Evolutionary conservation across 192 early-diverging fungal species (phyloP).

Genomic region (Backusella tuberculispora): DNA sequence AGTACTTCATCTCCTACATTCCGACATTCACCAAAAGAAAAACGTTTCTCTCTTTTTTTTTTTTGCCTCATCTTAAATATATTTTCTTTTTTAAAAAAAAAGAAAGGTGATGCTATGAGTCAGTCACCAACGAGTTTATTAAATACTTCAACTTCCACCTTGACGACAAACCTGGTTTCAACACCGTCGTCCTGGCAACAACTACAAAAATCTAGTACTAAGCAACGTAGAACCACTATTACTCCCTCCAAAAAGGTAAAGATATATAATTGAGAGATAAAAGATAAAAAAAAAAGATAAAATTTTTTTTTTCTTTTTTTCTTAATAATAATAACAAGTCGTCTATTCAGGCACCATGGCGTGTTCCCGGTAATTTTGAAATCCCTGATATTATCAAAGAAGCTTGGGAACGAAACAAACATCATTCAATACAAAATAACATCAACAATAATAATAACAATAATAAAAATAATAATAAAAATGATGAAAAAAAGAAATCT

Average conservation of each 20-base stretch:
- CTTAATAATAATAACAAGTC: background rate
- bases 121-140: background rate
- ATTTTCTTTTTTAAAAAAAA: no score
- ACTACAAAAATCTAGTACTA: background rate
- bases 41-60: no score
- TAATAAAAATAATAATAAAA: background rate
- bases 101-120: no score
- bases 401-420: conserved; percentile 24
- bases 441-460: background rate
- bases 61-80: no score
- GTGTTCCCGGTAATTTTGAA: conserved; percentile 28
- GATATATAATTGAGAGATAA: background rate
- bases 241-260: conserved; percentile 11
- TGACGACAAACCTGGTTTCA: background rate
- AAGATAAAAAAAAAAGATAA: background rate
- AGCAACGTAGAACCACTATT: background rate
- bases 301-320: no score
- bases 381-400: conserved; percentile 46
- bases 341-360: conserved; percentile 21
- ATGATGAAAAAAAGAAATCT: background rate
- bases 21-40: no score
- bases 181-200: conserved; percentile 12
- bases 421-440: background rate
- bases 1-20: no score
- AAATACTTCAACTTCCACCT: conserved; percentile 6